A percentile compares a stretch with the other conserved stretches of the same genome.
Conservation (phyloP, 768 basidiomycete genomes). For the Gautieria morchelliformis region DNA sequence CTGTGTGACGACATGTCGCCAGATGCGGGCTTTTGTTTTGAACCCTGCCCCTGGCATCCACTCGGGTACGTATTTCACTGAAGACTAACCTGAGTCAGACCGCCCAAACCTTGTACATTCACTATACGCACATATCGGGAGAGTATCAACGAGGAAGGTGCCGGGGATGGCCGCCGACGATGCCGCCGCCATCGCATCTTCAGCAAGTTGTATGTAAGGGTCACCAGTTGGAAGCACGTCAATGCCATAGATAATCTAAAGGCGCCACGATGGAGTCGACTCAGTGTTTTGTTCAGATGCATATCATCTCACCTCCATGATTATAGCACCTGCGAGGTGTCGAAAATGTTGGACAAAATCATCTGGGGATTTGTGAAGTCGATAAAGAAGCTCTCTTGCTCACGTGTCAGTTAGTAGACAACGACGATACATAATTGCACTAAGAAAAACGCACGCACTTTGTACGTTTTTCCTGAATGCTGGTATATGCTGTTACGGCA, state of each 20-base stretch:
- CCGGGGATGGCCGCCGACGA: slow-evolving; percentile 41
- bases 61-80: slow-evolving; percentile 43
- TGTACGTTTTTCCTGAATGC: slow-evolving; percentile 36
- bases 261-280: slow-evolving; percentile 8
- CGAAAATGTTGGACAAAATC: slow-evolving; percentile 19
- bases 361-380: slow-evolving; percentile 33
- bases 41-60: slow-evolving; percentile 47
- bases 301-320: background rate
- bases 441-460: slow-evolving; percentile 17
- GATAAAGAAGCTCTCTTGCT: slow-evolving; percentile 28
- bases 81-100: background rate
- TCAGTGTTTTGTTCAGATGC: background rate
- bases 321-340: background rate
- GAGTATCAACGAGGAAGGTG: slow-evolving; percentile 41
- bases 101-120: slow-evolving; percentile 14
- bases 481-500: slow-evolving; percentile 31
- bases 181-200: slow-evolving; percentile 42
- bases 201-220: slow-evolving; percentile 40
- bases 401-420: background rate
- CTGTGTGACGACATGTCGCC: slow-evolving; percentile 36
- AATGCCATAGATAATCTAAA: slow-evolving; percentile 44
- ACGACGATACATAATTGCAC: background rate
- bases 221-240: slow-evolving; percentile 26
- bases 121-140: slow-evolving; percentile 30
- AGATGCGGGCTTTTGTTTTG: slow-evolving; percentile 38